Percentiles rank a stretch among this genome's conserved stretches.
Conservation (phyloP, 345 rosid genomes). For the Pistacia vera region DNA sequence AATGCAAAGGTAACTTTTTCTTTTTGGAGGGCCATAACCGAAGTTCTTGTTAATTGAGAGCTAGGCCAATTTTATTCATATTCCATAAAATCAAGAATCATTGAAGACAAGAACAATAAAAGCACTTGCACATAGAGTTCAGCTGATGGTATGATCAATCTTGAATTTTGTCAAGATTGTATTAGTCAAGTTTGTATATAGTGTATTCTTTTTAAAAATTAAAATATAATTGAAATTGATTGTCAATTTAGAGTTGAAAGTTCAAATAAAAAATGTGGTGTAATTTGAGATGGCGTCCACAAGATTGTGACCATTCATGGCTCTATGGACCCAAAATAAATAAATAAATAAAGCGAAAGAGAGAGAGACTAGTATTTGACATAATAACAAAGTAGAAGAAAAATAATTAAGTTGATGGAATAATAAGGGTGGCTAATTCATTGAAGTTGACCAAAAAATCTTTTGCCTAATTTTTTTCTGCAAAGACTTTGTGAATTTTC, state of each 20-base stretch:
- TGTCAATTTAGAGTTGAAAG: too few species aligned
- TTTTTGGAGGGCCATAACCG: not conserved
- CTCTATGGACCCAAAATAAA: conserved; percentile 5
- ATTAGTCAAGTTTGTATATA: not conserved
- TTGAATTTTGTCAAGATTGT: not conserved
- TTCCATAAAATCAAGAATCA: conserved; percentile 13
- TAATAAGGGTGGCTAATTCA: not conserved
- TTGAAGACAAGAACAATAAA: not conserved
- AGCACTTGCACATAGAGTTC: not conserved
- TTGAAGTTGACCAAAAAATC: conserved; percentile 6
- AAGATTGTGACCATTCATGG: not conserved
- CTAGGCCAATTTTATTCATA: not conserved
- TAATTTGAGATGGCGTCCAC: not conserved
- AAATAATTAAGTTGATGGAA: not conserved
- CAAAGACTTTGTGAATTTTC: not conserved
- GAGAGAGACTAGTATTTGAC: conserved; percentile 7
- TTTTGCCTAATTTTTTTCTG: conserved; percentile 14
- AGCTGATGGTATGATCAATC: conserved; percentile 1
- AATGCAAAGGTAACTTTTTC: not conserved
- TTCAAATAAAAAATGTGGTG: not conserved
- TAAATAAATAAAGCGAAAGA: not conserved
- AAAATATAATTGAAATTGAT: not conserved
- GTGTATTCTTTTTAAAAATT: too few species aligned
- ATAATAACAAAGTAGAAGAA: not conserved
- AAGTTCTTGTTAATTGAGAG: not conserved